Percentiles rank a stretch among this genome's conserved stretches.
Conservation (phyloP, 2,329 filamentous ascomycete species). For the Clonostachys chloroleuca region DNA sequence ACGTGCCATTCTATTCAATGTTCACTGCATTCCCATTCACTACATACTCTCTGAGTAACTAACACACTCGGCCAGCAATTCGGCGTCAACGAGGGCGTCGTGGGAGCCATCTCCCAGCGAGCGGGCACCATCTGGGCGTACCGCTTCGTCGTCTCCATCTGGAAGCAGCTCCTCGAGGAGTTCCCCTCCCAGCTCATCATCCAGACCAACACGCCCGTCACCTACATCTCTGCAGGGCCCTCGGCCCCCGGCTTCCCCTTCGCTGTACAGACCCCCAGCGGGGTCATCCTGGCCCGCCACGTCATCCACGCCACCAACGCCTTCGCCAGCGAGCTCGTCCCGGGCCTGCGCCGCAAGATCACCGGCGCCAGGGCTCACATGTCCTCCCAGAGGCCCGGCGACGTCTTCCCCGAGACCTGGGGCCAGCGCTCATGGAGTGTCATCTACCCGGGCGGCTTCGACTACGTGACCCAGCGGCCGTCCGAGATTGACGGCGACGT, state of each 20-base stretch:
- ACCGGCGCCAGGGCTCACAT: constrained; percentile 39
- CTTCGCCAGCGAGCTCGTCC: constrained; percentile 43
- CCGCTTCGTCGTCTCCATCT: constrained; percentile 34
- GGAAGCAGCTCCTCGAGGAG: constrained; percentile 23
- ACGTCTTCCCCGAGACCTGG: constrained; percentile 25
- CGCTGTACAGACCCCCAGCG: constrained; percentile 36
- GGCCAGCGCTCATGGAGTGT: constrained; percentile 24
- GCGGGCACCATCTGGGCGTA: constrained; percentile 46
- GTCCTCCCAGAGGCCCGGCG: constrained; percentile 37
- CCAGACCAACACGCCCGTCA: constrained; percentile 26
- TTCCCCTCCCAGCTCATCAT: constrained; percentile 22
- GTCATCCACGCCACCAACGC: constrained; percentile 55
- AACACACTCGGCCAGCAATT: constrained; percentile 7
- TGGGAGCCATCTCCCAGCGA: constrained; percentile 29
- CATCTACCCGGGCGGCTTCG: constrained; percentile 15
- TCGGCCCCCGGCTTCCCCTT: constrained; percentile 20
- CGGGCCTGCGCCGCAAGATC: constrained; percentile 34
- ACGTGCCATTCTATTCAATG: not conserved
- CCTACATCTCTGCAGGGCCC: constrained; percentile 4
- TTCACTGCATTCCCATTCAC: not conserved
- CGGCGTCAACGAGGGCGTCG: constrained; percentile 10
- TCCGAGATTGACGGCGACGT: constrained; percentile 38
- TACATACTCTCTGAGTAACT: not conserved
- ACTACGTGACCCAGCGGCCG: constrained; percentile 16
- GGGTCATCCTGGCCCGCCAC: constrained; percentile 34